Evolutionary conservation across 208 protist species (phyloP).

Genomic region (Histomonas meleagridis): DNA sequence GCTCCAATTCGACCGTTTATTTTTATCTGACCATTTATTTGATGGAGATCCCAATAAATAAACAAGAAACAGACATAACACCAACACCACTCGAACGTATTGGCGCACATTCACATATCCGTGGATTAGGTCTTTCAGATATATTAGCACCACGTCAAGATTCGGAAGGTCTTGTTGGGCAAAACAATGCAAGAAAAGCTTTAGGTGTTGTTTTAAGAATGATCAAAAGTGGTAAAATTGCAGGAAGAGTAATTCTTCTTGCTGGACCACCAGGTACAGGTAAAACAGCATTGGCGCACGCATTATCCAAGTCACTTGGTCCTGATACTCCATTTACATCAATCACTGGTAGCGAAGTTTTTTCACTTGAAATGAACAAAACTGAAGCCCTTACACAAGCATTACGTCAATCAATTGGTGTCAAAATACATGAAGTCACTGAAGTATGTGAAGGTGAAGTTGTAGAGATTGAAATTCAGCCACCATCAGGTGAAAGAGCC

Average conservation of each 20-base stretch:
- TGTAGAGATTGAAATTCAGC: conserved; percentile 91
- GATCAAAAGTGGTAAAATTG: conserved; percentile 94
- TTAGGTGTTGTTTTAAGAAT: conserved; percentile 75
- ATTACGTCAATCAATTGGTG: conserved; percentile 90
- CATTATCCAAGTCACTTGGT: conserved; percentile 73
- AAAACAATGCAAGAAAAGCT: conserved; percentile 71
- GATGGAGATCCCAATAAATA: not conserved
- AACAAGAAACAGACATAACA: conserved; percentile 20
- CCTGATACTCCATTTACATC: conserved; percentile 93
- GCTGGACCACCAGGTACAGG: conserved; percentile 87
- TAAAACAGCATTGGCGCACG: conserved; percentile 98
- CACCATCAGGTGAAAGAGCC: conserved; percentile 66
- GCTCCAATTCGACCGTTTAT: too few relatives aligned
- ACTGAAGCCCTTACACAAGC: conserved; percentile 99
- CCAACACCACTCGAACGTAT: not conserved
- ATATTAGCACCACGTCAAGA: conserved; percentile 72
- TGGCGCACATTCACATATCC: conserved; percentile 97
- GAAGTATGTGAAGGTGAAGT: conserved; percentile 99
- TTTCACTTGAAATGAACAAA: conserved; percentile 99
- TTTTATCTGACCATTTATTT: not conserved
- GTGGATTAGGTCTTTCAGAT: conserved; percentile 94
- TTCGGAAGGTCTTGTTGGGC: conserved; percentile 88
- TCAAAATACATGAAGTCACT: conserved; percentile 97
- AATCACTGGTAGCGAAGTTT: conserved; percentile 96
- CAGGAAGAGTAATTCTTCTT: conserved; percentile 93